Conservation (phyloP, 2,329 filamentous ascomycete genomes). For the Bipolaris zeicola region DNA sequence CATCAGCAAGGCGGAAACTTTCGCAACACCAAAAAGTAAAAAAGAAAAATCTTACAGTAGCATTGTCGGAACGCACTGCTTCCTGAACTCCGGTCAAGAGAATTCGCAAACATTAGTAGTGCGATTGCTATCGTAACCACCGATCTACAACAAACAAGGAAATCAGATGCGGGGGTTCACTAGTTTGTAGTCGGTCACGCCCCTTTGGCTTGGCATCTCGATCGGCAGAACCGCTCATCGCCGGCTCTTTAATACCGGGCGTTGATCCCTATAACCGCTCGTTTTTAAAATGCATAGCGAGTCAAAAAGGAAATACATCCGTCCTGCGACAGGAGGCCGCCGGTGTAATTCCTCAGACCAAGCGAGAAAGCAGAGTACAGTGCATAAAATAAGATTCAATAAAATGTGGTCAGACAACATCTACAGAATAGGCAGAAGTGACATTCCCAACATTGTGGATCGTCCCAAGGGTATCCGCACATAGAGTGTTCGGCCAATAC, state of each 20-base stretch:
- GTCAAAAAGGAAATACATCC: neutral
- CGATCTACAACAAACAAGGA: neutral
- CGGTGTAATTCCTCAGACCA: neutral
- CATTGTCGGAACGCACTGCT: neutral
- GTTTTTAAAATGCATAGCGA: neutral
- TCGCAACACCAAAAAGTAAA: neutral
- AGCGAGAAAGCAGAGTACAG: neutral
- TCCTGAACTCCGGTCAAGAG: neutral
- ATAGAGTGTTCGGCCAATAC: neutral
- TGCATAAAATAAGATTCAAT: neutral
- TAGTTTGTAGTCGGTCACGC: neutral
- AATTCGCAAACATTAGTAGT: neutral
- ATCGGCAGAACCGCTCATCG: constrained; percentile 2
- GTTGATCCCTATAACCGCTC: neutral
- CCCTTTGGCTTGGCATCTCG: constrained; percentile 1
- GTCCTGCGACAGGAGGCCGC: neutral
- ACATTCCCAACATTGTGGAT: neutral
- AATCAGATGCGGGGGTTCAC: constrained; percentile 2
- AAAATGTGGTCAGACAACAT: neutral
- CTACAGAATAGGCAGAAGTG: neutral
- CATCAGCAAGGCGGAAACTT: neutral
- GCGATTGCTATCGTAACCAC: neutral
- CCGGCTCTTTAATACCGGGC: neutral
- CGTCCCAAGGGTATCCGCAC: neutral
- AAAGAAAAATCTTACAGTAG: neutral